Conservation (phyloP, 176 grass and related monocot species). For the Juncus effusus region DNA sequence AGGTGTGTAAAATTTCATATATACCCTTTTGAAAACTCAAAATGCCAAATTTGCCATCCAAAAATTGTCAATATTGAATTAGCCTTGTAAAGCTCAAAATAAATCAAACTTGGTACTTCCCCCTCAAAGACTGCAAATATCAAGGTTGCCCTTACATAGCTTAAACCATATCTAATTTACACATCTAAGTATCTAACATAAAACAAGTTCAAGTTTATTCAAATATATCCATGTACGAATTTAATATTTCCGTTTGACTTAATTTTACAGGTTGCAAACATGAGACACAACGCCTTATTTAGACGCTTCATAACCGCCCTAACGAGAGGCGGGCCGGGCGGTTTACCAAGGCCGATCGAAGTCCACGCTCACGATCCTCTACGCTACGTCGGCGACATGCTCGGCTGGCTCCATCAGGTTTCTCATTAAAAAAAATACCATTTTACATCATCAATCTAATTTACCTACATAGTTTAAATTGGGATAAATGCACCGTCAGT, state of each 20-base stretch:
- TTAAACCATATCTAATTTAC: no score
- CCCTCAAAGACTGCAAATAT: no score
- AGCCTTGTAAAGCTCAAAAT: no score
- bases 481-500: no score
- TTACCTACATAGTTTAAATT: conserved; percentile 7
- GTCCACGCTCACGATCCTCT: conserved; percentile 99
- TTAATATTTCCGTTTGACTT: no score
- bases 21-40: background rate
- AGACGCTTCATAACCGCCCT: conserved; percentile 98
- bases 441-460: conserved; percentile 3
- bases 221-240: no score
- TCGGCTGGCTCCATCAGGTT: conserved; percentile 98
- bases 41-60: no score
- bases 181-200: no score
- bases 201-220: no score
- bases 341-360: conserved; percentile 93
- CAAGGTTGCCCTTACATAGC: no score
- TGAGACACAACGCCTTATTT: conserved; percentile 97
- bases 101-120: no score
- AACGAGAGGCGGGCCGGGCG: conserved; percentile 92
- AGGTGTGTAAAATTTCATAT: conserved; percentile 38
- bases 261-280: conserved; percentile 75
- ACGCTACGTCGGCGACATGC: conserved; percentile 95
- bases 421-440: background rate
- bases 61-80: no score